phyloP scores from a whole-genome alignment of 768 basidiomycete species.

The Hortiboletus campestris region DNA sequence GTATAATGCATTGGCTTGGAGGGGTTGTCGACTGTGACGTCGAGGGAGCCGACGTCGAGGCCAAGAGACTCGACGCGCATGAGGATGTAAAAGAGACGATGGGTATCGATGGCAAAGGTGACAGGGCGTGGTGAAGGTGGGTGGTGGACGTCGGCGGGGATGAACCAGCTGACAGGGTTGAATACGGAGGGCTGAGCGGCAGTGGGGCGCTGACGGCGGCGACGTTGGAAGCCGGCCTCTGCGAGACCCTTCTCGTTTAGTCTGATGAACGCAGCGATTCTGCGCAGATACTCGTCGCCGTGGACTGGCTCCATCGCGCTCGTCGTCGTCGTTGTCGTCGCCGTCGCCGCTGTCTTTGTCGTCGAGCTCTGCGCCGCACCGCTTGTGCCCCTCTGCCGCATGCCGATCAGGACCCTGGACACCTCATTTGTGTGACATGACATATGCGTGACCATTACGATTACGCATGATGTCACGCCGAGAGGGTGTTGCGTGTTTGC shows the following conservation, averaged over 20 bases:
- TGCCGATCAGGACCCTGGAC: conserved; percentile 25
- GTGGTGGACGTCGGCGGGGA: conserved; percentile 17
- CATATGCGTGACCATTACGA: conserved; percentile 14
- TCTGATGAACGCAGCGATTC: conserved; percentile 68
- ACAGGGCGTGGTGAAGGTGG: conserved; percentile 53
- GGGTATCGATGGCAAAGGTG: conserved; percentile 67
- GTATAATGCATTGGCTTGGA: conserved; percentile 77
- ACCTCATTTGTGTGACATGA: conserved; percentile 19
- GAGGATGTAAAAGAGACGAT: conserved; percentile 85
- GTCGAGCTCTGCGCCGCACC: conserved; percentile 12
- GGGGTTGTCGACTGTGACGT: conserved; percentile 69
- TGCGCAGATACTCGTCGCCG: conserved; percentile 75
- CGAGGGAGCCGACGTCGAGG: conserved; percentile 75
- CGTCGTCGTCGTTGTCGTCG: conserved; percentile 12
- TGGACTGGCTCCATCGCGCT: conserved; percentile 48
- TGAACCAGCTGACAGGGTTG: conserved; percentile 66
- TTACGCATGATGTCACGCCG: conserved; percentile 24
- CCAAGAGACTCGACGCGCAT: conserved; percentile 82
- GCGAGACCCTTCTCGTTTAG: conserved; percentile 73
- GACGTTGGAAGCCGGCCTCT: conserved; percentile 54
- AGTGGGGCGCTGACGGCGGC: conserved; percentile 38
- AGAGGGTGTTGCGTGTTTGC: conserved; percentile 8
- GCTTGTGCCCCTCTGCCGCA: conserved; percentile 20
- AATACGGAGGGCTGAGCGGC: conserved; percentile 41
- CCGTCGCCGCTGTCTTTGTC: neutral